phyloP scores from a whole-genome alignment of 1,284 basidiomycete species.

The Trichosporon sp. region DNA sequence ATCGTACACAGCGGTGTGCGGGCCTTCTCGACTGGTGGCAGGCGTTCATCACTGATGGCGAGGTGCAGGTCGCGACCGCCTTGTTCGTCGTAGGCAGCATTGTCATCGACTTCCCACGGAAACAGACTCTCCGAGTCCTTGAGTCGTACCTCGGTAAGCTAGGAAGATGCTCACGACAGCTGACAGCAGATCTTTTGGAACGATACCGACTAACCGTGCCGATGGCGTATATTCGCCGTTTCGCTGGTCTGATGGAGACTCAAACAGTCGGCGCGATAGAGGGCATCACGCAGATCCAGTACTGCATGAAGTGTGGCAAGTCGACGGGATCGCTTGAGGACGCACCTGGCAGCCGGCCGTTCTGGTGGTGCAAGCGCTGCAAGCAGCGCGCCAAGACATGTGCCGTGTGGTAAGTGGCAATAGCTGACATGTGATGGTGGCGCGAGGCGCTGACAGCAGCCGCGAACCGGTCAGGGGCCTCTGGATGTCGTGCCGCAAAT shows the following conservation, averaged over 20 bases:
- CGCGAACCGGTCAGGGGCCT: conserved; percentile 44
- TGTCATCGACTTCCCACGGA: conserved; percentile 39
- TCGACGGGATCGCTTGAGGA: conserved; percentile 50
- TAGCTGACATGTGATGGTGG: not conserved
- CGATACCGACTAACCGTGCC: conserved; percentile 37
- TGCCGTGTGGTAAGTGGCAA: conserved; percentile 42
- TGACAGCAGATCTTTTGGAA: conserved; percentile 45
- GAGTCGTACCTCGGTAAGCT: conserved; percentile 48
- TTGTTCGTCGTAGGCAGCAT: conserved; percentile 40
- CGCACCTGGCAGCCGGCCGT: conserved; percentile 40
- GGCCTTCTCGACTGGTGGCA: conserved; percentile 47
- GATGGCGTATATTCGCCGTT: conserved; percentile 44
- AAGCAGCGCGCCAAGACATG: conserved; percentile 42
- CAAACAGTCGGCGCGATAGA: conserved; percentile 41
- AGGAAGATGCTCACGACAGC: not conserved
- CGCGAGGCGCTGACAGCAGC: conserved; percentile 32
- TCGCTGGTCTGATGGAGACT: conserved; percentile 35
- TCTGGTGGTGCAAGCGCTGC: conserved; percentile 52
- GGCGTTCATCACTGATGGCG: conserved; percentile 45
- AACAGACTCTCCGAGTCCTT: conserved; percentile 42
- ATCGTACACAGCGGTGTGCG: conserved; percentile 25
- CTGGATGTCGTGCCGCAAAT: conserved; percentile 48
- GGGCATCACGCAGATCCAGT: conserved; percentile 47
- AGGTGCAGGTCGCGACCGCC: conserved; percentile 47
- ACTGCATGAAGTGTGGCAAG: conserved; percentile 46